phyloP scores from a whole-genome alignment of 1,284 basidiomycete species.

The Trametes pubescens region DNA sequence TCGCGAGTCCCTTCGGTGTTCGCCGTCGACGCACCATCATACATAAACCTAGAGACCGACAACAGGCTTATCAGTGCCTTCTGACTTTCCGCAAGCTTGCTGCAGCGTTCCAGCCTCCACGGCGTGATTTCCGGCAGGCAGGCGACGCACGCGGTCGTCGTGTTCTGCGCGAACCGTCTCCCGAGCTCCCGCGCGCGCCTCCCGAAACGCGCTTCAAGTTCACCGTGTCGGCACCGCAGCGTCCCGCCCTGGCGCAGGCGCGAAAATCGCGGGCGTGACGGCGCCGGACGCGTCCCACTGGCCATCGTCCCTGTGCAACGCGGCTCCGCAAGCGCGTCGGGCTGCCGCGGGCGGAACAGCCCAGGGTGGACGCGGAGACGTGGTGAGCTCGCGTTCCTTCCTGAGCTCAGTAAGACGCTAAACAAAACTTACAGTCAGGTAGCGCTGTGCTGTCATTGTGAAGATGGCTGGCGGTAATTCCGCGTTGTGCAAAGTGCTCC shows the following conservation, averaged over 20 bases:
- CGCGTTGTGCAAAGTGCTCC: neutral
- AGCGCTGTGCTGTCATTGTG: neutral
- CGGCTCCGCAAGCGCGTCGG: neutral
- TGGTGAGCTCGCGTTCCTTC: neutral
- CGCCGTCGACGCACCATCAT: neutral
- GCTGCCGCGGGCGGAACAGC: neutral
- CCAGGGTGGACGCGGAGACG: neutral
- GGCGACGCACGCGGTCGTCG: neutral
- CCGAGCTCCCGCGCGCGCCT: neutral
- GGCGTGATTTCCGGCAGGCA: neutral
- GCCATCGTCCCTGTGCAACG: neutral
- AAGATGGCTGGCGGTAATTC: neutral
- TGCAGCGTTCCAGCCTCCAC: neutral
- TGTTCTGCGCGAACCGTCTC: neutral
- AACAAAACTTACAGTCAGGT: neutral
- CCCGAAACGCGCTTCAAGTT: constrained; percentile 1
- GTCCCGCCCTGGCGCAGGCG: neutral
- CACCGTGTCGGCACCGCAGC: neutral
- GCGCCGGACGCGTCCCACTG: neutral
- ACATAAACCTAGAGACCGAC: constrained; percentile 8
- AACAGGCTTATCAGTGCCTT: constrained; percentile 3
- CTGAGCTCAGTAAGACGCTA: neutral
- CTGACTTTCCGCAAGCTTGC: neutral
- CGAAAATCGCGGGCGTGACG: neutral
- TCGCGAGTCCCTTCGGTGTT: neutral